Base-by-base conservation (phyloP, 2,329 filamentous ascomycete species). In the Neopestalotiopsis sp. region DNA sequence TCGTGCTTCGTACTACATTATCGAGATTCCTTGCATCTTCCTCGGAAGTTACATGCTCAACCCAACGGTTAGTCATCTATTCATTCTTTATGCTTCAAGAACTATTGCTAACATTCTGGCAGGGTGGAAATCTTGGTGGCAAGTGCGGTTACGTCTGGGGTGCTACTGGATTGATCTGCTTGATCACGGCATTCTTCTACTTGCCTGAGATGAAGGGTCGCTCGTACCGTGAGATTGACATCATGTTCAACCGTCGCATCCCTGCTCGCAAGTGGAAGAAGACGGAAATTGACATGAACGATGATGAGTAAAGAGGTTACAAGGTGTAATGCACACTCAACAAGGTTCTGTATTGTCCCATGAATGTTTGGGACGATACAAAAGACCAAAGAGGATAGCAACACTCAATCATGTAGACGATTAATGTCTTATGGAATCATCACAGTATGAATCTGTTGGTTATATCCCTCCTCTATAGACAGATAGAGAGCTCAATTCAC, bases 1-100 rank as follows among this genome's bases (percentile, higher is more conserved):
- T 13, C 68, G 70, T 13, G 79, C 77, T 59, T 71, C 76, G 10
- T 83, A 82, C 75, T 80, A 83, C 63, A 71, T 83, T 20, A 71
- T 75, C 64, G 78, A 77, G 66, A 80, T 84, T 34, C 89, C 89
- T 73, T 90, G 87, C 74, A 91, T 91, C 75, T 91, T 89, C 85
- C 84, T 89, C 10, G 77, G 83, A 7, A 87, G 83, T 71, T 89
- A 86, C 74, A 88, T 90, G 86, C 88, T 90, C 71, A 90, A 90
- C 83, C 78, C 84, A 1, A 59, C 57, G 57, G 57, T 59, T 1
- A 56, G 49, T 6, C 17, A 56, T 38, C 17, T 24, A 28, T 59
- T 30, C 4, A 30, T 34, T 9, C 34, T 10, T 34, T 59, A 10
- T 10, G 20, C 30, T 28, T 17, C 10, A 34, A 59, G 6, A 5